These are phyloP conservation scores for Hypoxylon sp. DNA, from an alignment of 2,329 filamentous ascomycete species.

Conservation along the genomic window DNA sequence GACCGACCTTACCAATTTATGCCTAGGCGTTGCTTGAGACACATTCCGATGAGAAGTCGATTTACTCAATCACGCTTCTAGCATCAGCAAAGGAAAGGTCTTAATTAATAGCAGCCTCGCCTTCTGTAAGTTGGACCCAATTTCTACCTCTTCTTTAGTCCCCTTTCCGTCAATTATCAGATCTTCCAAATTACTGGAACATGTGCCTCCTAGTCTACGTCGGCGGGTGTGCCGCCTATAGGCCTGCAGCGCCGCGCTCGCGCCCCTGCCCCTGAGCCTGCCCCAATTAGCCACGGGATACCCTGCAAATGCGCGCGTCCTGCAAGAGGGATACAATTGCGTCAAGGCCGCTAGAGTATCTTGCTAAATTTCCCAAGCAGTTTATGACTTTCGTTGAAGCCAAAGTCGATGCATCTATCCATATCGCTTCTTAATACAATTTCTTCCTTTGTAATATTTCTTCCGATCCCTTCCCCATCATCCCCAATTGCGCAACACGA, in stretches of 20 bases:
- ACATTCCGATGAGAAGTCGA: constrained; percentile 24
- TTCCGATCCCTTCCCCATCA: neutral
- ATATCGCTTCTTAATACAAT: constrained; percentile 3
- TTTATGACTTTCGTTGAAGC: constrained; percentile 26
- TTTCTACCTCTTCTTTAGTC: constrained; percentile 21
- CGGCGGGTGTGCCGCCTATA: constrained; percentile 47
- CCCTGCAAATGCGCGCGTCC: constrained; percentile 50
- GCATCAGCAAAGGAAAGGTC: constrained; percentile 5
- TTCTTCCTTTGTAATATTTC: constrained; percentile 8
- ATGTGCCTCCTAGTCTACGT: constrained; percentile 29
- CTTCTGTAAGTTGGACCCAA: constrained; percentile 29
- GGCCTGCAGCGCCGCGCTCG: constrained; percentile 35
- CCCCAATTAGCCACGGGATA: constrained; percentile 42
- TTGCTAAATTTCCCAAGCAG: constrained; percentile 29
- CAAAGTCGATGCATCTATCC: constrained; percentile 26
- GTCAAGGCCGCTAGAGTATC: constrained; percentile 43
- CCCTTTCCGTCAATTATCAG: constrained; percentile 19
- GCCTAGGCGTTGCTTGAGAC: constrained; percentile 7
- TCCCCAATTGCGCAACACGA: constrained; percentile 2
- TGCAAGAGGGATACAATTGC: constrained; percentile 48
- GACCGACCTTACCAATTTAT: neutral
- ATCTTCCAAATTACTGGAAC: constrained; percentile 38
- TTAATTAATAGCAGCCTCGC: constrained; percentile 7
- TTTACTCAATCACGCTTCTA: constrained; percentile 6
- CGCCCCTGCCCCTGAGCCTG: constrained; percentile 42